phyloP scores from a whole-genome alignment of 768 basidiomycete species.

The Mycena leptocephala region DNA sequence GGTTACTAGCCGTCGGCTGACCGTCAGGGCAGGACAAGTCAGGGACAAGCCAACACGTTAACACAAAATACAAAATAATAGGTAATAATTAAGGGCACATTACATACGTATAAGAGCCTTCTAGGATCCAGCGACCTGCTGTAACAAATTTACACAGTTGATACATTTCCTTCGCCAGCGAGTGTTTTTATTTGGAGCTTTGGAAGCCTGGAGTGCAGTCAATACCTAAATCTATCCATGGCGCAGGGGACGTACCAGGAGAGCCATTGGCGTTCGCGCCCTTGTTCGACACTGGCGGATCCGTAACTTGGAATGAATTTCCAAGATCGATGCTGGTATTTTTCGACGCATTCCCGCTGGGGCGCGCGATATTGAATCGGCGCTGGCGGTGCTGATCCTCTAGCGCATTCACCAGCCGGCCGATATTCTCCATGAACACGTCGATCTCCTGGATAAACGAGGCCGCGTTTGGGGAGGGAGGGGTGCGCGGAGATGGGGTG shows the following conservation, averaged over 20 bases:
- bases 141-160: background rate
- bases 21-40: background rate
- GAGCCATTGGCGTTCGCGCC: background rate
- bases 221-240: background rate
- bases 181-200: background rate
- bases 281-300: background rate
- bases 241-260: background rate
- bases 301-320: background rate
- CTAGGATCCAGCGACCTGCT: background rate
- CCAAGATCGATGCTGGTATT: background rate
- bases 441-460: constrained; percentile 32
- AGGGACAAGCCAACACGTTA: background rate
- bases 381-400: constrained; percentile 34
- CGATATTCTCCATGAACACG: constrained; percentile 33
- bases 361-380: background rate
- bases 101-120: background rate
- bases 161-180: constrained; percentile 25
- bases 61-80: constrained; percentile 4
- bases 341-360: background rate
- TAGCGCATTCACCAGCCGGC: constrained; percentile 18
- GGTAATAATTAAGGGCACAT: constrained; percentile 7
- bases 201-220: background rate
- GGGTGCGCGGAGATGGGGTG: constrained; percentile 19
- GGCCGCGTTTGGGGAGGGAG: background rate
- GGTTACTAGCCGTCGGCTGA: background rate